Conservation (phyloP, 805 yeast species). For the Nakazawaea peltata region DNA sequence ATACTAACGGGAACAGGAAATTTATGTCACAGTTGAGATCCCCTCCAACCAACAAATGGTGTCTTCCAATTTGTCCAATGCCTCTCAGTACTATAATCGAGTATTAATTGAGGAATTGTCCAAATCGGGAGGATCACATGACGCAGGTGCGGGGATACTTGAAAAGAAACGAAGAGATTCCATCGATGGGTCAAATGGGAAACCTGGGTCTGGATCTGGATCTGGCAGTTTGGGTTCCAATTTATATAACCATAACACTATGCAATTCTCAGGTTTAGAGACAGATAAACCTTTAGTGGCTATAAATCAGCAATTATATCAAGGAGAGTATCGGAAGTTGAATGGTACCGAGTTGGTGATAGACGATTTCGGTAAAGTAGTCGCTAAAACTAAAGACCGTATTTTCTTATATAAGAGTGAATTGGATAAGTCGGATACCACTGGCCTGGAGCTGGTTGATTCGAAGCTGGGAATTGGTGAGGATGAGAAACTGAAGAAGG, state of each 20-base stretch:
- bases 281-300: constrained; percentile 47
- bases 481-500: constrained; percentile 1
- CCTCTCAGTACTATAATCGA: constrained; percentile 4
- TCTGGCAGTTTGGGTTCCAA: background rate
- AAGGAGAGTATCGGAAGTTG: constrained; percentile 68
- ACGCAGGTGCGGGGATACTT: no score
- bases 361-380: constrained; percentile 25
- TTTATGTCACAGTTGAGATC: constrained; percentile 47
- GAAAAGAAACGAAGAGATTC: no score
- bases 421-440: constrained; percentile 10
- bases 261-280: constrained; percentile 51
- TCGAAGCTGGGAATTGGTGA: background rate
- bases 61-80: background rate
- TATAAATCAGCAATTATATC: constrained; percentile 51
- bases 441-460: background rate
- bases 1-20: constrained; percentile 19
- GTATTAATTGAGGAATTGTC: constrained; percentile 5
- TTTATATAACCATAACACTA: constrained; percentile 6
- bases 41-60: constrained; percentile 18
- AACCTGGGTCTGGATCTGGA: background rate
- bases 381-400: constrained; percentile 22
- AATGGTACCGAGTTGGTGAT: constrained; percentile 62
- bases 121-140: no score
- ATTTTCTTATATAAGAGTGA: constrained; percentile 23
- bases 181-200: no score